A percentile compares a stretch with the other conserved stretches of the same genome.
Evolutionary conservation across 1,284 basidiomycete genomes (phyloP).

Genomic region (Apiotrichum montevideense): DNA sequence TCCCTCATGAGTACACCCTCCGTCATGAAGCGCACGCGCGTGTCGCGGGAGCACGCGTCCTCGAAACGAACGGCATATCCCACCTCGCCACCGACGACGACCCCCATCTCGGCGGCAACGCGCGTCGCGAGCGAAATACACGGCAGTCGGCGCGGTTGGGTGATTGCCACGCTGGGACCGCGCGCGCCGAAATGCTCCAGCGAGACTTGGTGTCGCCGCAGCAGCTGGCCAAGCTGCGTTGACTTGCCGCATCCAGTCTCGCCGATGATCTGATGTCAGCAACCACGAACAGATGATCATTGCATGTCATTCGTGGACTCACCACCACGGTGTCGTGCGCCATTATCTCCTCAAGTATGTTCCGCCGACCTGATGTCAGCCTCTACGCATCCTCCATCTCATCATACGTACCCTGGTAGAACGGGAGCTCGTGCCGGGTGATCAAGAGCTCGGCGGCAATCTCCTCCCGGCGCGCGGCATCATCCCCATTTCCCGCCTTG

Average conservation of each 20-base stretch:
- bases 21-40: constrained; percentile 89
- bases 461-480: constrained; percentile 6
- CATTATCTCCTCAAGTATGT: constrained; percentile 65
- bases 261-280: constrained; percentile 58
- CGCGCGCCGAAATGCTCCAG: constrained; percentile 36
- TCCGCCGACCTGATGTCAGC: constrained; percentile 52
- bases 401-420: constrained; percentile 57
- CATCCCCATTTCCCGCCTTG: neutral
- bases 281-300: neutral
- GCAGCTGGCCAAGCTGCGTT: constrained; percentile 87
- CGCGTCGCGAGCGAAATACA: constrained; percentile 86
- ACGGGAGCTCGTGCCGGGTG: constrained; percentile 65
- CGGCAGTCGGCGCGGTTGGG: constrained; percentile 89
- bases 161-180: constrained; percentile 70
- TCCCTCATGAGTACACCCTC: constrained; percentile 82
- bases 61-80: constrained; percentile 97
- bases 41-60: constrained; percentile 59
- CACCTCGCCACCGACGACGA: constrained; percentile 63
- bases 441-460: constrained; percentile 51
- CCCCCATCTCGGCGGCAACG: constrained; percentile 78
- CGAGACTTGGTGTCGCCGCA: constrained; percentile 53
- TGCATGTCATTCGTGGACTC: neutral
- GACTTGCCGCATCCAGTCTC: constrained; percentile 99
- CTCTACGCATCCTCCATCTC: too few relatives aligned
- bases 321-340: constrained; percentile 77